phyloP scores from a whole-genome alignment of 2,329 filamentous ascomycete genomes.

The Botrytis squamosa region DNA sequence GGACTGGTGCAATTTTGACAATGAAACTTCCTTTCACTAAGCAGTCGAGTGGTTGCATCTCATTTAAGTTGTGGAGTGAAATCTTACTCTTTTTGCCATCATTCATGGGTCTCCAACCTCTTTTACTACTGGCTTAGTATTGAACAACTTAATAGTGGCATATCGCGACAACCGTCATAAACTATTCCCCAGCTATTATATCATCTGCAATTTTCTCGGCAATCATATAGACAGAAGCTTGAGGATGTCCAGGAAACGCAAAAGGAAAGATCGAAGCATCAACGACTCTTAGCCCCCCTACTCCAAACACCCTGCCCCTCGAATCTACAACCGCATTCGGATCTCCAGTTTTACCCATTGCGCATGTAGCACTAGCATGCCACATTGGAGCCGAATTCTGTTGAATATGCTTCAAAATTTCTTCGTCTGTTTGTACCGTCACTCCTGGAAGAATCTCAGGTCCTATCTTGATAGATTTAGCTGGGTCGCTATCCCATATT shows the following conservation, averaged over 20 bases:
- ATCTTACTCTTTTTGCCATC: neutral
- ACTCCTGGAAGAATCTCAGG: neutral
- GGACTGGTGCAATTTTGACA: slow-evolving; percentile 17
- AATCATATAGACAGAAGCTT: slow-evolving; percentile 22
- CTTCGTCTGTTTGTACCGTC: slow-evolving; percentile 6
- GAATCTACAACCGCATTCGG: slow-evolving; percentile 14
- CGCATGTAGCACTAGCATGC: slow-evolving; percentile 15
- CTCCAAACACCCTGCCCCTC: slow-evolving; percentile 5
- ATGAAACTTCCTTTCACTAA: slow-evolving; percentile 14
- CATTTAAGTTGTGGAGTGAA: neutral
- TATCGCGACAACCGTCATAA: too few species aligned
- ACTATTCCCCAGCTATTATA: neutral
- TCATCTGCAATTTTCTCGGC: slow-evolving; percentile 21
- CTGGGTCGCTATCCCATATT: slow-evolving; percentile 4
- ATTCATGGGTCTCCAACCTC: neutral
- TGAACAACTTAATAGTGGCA: neutral
- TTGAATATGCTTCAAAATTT: slow-evolving; percentile 3
- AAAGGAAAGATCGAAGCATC: slow-evolving; percentile 21
- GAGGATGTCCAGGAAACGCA: slow-evolving; percentile 18
- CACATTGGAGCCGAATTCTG: slow-evolving; percentile 1
- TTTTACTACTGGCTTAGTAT: neutral
- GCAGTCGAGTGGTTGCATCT: slow-evolving; percentile 17
- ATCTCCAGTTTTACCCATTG: slow-evolving; percentile 15
- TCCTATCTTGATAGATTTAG: neutral
- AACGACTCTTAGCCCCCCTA: slow-evolving; percentile 8